Percentiles rank a stretch among this genome's conserved stretches.
These are phyloP conservation scores for Pythium aquatile DNA, from an alignment of 352 stramenopile genomes.

Conservation along the genomic window DNA sequence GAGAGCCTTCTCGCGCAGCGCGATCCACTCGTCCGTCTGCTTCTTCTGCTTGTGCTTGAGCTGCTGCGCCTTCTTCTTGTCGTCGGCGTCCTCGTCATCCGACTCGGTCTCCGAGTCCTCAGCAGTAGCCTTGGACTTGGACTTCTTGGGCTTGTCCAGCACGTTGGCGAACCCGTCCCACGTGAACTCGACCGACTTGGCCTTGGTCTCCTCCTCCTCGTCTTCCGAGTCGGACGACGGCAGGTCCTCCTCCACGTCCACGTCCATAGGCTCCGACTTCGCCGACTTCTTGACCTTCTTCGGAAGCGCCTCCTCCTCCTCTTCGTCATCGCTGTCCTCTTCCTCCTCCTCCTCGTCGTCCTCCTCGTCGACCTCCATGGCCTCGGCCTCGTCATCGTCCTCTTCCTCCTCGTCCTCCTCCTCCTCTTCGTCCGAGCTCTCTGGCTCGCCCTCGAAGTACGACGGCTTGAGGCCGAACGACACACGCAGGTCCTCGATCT, in stretches of 20 bases:
- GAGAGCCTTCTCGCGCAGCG: slow-evolving; percentile 91
- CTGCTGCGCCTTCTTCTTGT: slow-evolving; percentile 67
- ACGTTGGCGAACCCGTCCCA: slow-evolving; percentile 86
- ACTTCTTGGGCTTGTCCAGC: slow-evolving; percentile 44
- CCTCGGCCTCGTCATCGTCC: slow-evolving; percentile 35
- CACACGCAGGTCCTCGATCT: slow-evolving; percentile 90
- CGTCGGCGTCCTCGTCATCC: slow-evolving; percentile 42
- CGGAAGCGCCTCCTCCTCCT: slow-evolving; percentile 33
- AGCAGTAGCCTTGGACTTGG: slow-evolving; percentile 46
- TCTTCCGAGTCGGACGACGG: slow-evolving; percentile 68
- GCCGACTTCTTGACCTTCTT: slow-evolving; percentile 25
- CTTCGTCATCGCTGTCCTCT: slow-evolving; percentile 45
- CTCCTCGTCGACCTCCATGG: slow-evolving; percentile 46
- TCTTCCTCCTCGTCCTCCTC: slow-evolving; percentile 63
- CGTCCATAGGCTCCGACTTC: slow-evolving; percentile 37
- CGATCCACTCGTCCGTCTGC: slow-evolving; percentile 94
- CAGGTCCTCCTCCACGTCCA: slow-evolving; percentile 48
- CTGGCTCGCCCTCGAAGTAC: slow-evolving; percentile 93
- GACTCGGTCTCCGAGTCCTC: slow-evolving; percentile 55
- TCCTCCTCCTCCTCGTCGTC: slow-evolving; percentile 47
- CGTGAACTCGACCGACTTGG: slow-evolving; percentile 69
- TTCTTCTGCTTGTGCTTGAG: slow-evolving; percentile 89
- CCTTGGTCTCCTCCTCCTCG: slow-evolving; percentile 28
- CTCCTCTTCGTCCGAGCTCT: slow-evolving; percentile 85
- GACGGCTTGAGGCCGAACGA: slow-evolving; percentile 96